phyloP scores from a whole-genome alignment of 495 filamentous ascomycete genomes.

The Neurospora sp. region DNA sequence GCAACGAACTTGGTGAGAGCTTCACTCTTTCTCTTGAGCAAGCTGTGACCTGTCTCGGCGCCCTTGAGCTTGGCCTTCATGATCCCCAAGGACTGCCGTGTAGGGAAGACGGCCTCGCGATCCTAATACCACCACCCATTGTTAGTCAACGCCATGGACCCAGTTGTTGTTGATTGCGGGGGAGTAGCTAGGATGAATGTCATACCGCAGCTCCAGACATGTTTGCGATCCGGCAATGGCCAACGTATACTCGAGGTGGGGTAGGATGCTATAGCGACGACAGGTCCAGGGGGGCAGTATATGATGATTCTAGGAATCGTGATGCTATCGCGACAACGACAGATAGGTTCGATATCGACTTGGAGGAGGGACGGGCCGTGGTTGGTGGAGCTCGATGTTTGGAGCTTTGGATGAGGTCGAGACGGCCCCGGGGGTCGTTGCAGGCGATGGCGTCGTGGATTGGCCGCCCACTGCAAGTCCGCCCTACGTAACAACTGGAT shows the following conservation, averaged over 20 bases:
- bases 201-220: slow-evolving; percentile 55
- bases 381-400: background rate
- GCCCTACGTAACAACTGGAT: background rate
- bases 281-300: background rate
- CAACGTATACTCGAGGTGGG: background rate
- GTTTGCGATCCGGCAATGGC: slow-evolving; percentile 11
- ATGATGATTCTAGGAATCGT: background rate
- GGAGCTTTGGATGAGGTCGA: background rate
- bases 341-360: background rate
- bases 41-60: slow-evolving; percentile 77
- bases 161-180: background rate
- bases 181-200: slow-evolving; percentile 6
- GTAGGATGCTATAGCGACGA: background rate
- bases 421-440: background rate
- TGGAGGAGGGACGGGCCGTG: background rate
- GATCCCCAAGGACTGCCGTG: slow-evolving; percentile 85
- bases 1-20: slow-evolving; percentile 67
- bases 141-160: slow-evolving; percentile 9
- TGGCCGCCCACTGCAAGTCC: background rate
- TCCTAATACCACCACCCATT: slow-evolving; percentile 39
- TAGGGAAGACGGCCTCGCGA: slow-evolving; percentile 93
- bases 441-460: background rate
- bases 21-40: slow-evolving; percentile 89
- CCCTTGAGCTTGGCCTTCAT: slow-evolving; percentile 99
- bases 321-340: background rate